Conservation (phyloP, 2,329 filamentous ascomycete genomes). For the Pezicula radicicola region DNA sequence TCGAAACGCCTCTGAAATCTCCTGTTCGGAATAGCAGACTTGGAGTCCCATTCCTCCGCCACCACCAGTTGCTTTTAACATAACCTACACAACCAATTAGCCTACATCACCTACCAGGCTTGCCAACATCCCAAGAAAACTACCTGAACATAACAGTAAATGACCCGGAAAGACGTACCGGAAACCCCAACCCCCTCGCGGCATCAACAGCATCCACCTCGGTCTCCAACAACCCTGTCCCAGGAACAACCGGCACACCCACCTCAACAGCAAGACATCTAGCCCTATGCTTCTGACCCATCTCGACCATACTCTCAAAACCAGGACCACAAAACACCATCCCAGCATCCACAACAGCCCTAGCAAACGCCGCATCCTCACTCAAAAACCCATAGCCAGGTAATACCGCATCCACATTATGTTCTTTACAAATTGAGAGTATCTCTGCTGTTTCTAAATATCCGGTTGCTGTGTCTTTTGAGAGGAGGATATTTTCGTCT, state of each 20-base stretch:
- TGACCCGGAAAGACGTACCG: slow-evolving; percentile 10
- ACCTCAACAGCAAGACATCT: slow-evolving; percentile 29
- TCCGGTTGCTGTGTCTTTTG: slow-evolving; percentile 46
- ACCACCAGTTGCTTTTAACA: slow-evolving; percentile 45
- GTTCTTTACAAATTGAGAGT: slow-evolving; percentile 60
- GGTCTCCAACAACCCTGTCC: slow-evolving; percentile 26
- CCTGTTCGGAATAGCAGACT: slow-evolving; percentile 28
- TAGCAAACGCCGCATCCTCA: slow-evolving; percentile 65
- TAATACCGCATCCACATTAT: slow-evolving; percentile 65
- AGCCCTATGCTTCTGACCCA: slow-evolving; percentile 37
- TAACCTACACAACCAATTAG: slow-evolving; percentile 22
- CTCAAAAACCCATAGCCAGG: slow-evolving; percentile 67
- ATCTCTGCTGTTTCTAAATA: slow-evolving; percentile 69
- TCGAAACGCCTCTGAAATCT: slow-evolving; percentile 30
- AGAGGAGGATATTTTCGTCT: slow-evolving; percentile 61
- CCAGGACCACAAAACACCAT: slow-evolving; percentile 68
- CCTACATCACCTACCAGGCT: neutral
- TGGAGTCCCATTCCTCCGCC: slow-evolving; percentile 44
- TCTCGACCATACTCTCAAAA: slow-evolving; percentile 36
- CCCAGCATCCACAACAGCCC: slow-evolving; percentile 63
- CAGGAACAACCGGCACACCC: slow-evolving; percentile 33
- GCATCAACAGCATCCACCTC: slow-evolving; percentile 26
- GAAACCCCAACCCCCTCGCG: slow-evolving; percentile 29
- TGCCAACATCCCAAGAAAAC: too few relatives aligned
- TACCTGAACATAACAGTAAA: too few relatives aligned